These are phyloP conservation scores for Rhynchospora breviuscula DNA, from an alignment of 176 grass and related monocot species.

Conservation along the genomic window DNA sequence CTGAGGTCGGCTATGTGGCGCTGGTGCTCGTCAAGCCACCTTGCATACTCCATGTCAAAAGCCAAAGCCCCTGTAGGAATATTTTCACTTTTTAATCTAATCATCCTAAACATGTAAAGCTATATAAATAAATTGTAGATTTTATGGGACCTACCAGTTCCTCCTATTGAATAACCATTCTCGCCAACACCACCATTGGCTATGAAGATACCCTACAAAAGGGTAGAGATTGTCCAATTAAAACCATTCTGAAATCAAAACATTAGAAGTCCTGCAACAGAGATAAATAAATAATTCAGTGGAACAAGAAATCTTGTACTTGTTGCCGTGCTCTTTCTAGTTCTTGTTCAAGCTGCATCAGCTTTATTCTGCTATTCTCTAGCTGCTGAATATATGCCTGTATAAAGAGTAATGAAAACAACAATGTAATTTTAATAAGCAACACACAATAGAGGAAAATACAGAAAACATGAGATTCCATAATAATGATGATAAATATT, in stretches of 20 bases:
- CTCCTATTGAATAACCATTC: conserved; percentile 48
- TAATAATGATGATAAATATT: background rate
- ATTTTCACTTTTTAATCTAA: background rate
- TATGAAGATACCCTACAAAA: conserved; percentile 71
- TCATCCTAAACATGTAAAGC: background rate
- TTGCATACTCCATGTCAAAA: conserved; percentile 79
- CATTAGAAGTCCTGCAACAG: background rate
- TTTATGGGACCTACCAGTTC: conserved; percentile 31
- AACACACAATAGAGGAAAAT: background rate
- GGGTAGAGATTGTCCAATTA: background rate
- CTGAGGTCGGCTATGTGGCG: conserved; percentile 60
- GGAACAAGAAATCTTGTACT: conserved; percentile 24
- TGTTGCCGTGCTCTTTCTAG: conserved; percentile 88
- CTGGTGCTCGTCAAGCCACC: conserved; percentile 92
- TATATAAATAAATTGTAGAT: background rate
- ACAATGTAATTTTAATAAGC: background rate
- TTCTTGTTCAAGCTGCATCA: conserved; percentile 81
- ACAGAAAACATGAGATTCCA: background rate
- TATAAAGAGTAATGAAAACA: background rate
- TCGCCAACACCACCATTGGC: conserved; percentile 50
- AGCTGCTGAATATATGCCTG: conserved; percentile 82
- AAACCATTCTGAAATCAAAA: background rate
- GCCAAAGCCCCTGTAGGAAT: conserved; percentile 35
- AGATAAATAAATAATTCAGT: background rate
- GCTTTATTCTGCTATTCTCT: conserved; percentile 73